These are phyloP conservation scores for Sporisorium iseilematis-ciliati DNA, from an alignment of 1,284 basidiomycete species.

Conservation along the genomic window DNA sequence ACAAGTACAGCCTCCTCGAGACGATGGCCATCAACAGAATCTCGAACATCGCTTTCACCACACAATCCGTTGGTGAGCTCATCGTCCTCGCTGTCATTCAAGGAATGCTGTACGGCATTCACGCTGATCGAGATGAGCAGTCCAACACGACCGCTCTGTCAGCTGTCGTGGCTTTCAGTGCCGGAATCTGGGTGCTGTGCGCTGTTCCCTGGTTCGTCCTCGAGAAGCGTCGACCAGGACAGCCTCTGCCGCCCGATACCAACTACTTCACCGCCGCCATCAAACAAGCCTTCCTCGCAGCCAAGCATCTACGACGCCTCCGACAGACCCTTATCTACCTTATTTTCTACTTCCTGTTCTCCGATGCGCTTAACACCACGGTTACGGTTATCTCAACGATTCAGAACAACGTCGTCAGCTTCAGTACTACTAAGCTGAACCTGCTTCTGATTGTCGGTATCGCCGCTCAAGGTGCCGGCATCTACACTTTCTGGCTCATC, in stretches of 20 bases:
- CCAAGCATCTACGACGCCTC: slow-evolving; percentile 26
- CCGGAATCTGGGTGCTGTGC: slow-evolving; percentile 76
- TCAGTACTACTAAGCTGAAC: slow-evolving; percentile 80
- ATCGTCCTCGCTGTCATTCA: slow-evolving; percentile 81
- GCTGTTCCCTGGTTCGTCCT: slow-evolving; percentile 81
- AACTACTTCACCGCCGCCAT: slow-evolving; percentile 77
- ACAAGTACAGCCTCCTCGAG: slow-evolving; percentile 81
- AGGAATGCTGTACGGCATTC: slow-evolving; percentile 79
- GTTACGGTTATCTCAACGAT: slow-evolving; percentile 81
- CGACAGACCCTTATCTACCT: slow-evolving; percentile 72
- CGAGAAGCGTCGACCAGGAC: slow-evolving; percentile 64
- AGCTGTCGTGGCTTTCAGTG: slow-evolving; percentile 20
- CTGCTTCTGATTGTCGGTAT: slow-evolving; percentile 81
- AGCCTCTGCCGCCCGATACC: slow-evolving; percentile 75
- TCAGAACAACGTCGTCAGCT: slow-evolving; percentile 81
- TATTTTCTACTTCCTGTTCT: slow-evolving; percentile 80
- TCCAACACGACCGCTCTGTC: slow-evolving; percentile 74
- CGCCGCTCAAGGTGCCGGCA: slow-evolving; percentile 78
- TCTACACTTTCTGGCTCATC: slow-evolving; percentile 79
- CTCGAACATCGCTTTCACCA: slow-evolving; percentile 82
- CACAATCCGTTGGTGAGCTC: slow-evolving; percentile 82
- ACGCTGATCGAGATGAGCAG: slow-evolving; percentile 60
- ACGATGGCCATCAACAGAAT: slow-evolving; percentile 85
- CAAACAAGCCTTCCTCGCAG: slow-evolving; percentile 38
- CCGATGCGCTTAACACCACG: slow-evolving; percentile 83